A percentile compares a stretch with the other conserved stretches of the same genome.
These are phyloP conservation scores for Curvularia spicifera DNA, from an alignment of 2,329 filamentous ascomycete genomes.

Conservation along the genomic window DNA sequence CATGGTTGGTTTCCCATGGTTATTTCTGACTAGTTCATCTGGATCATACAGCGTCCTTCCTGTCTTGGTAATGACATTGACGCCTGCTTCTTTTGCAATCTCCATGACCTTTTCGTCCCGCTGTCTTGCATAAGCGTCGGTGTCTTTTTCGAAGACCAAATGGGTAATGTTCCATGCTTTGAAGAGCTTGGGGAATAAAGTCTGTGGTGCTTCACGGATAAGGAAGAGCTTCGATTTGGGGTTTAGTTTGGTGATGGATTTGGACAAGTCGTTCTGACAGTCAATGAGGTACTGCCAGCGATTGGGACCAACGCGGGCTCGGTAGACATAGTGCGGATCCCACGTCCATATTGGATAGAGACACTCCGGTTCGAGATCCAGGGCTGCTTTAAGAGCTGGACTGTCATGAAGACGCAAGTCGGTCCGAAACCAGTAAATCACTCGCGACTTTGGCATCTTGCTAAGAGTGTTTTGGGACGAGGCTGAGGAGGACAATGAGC, in stretches of 20 bases:
- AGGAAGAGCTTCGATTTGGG: constrained; percentile 73
- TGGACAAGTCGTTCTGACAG: constrained; percentile 73
- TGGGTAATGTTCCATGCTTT: constrained; percentile 76
- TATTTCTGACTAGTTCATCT: constrained; percentile 69
- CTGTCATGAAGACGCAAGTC: constrained; percentile 80
- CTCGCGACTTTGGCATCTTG: constrained; percentile 56
- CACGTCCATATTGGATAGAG: constrained; percentile 81
- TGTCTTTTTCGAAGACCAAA: constrained; percentile 80
- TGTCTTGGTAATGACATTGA: constrained; percentile 68
- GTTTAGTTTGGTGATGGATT: constrained; percentile 72
- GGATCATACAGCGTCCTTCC: constrained; percentile 77
- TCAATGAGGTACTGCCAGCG: constrained; percentile 77
- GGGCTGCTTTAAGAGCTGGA: constrained; percentile 72
- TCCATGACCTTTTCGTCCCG: constrained; percentile 66
- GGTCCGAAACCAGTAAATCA: constrained; percentile 81
- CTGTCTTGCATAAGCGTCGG: constrained; percentile 72
- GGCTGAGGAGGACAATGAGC: not conserved
- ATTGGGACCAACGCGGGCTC: constrained; percentile 71
- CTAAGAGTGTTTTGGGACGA: not conserved
- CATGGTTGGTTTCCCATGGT: constrained; percentile 76
- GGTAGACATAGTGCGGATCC: constrained; percentile 82
- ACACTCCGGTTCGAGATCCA: constrained; percentile 71
- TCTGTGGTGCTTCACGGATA: constrained; percentile 74
- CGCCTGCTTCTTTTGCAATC: constrained; percentile 68
- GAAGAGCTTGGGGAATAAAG: constrained; percentile 74